Conservation (phyloP, 2,329 filamentous ascomycete genomes). For the Claviceps humidiphila region DNA sequence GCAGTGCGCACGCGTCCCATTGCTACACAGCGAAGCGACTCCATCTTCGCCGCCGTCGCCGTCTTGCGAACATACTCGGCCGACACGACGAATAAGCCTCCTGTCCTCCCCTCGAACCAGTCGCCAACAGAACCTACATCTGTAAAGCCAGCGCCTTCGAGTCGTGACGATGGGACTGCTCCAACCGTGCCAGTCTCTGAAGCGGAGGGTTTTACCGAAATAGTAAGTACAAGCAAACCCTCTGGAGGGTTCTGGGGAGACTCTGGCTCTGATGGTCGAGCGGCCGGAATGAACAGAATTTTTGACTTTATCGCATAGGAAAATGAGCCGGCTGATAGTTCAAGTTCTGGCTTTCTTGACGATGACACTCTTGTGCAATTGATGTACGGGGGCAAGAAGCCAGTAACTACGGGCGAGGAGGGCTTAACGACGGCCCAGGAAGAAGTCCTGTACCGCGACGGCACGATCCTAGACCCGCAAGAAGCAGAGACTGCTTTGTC, state of each 20-base stretch:
- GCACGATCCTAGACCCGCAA: constrained; percentile 24
- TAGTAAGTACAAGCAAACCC: neutral
- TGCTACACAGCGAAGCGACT: constrained; percentile 12
- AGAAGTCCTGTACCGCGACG: constrained; percentile 28
- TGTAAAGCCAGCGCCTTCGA: neutral
- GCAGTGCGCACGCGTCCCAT: constrained; percentile 16
- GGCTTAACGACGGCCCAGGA: constrained; percentile 30
- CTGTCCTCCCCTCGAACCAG: neutral
- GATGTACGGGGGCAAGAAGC: constrained; percentile 21
- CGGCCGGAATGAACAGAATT: neutral
- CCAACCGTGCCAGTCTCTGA: too few relatives aligned
- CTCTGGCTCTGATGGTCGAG: constrained; percentile 1
- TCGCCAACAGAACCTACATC: neutral
- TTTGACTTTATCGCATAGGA: neutral
- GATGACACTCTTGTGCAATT: constrained; percentile 24
- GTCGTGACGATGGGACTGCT: neutral
- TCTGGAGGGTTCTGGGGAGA: neutral
- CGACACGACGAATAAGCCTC: constrained; percentile 12
- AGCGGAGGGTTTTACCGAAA: neutral
- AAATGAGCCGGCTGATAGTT: neutral
- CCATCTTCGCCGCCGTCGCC: constrained; percentile 11
- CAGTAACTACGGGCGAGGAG: constrained; percentile 16
- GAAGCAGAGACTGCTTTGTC: constrained; percentile 20
- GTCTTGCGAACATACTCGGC: constrained; percentile 18
- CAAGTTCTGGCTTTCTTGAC: constrained; percentile 16